Base-by-base conservation (phyloP, 257 asterid species). In the Solanum sejunctum region DNA sequence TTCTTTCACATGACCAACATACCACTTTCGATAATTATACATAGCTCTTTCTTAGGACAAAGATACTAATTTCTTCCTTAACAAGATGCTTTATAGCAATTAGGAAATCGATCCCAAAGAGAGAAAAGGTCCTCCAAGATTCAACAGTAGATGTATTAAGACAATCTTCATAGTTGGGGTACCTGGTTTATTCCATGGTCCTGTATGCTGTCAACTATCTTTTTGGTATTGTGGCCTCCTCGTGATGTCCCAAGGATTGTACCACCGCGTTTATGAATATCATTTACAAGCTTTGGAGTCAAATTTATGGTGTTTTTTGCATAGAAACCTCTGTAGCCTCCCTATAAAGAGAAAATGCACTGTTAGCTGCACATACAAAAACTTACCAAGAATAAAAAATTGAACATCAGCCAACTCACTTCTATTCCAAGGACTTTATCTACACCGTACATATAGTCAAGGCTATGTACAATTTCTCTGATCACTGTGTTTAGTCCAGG, bases 131-230 rank as follows among this genome's bases (percentile, higher is more conserved):
- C 60, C 64, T 52, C 51, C 41, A 47, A 83, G 73, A 72, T 28
- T 56, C 55, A 39, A 60, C 20, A 75, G 79, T 47, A 85, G 52
- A 83, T 11, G 20, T 82, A 58, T 49, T 71, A 49, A 51, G 63
- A 83, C 80, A 83, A 81, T 85, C 63, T 84, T 23, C 83, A 86
- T 49, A 84, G 90, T 60, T 89, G 81, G 32, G 49, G 75, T 64
- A 87, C 99, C 98, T 96, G 99, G 89, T 96, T 96, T 82, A 95
- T 95, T 88, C 97, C 98, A 72, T 98, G 97, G 89, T 96, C 98
- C 90, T 96, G 99, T 88, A 96, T 95, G 87, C 95, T 95, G 90
- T 96, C 98, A 82, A 96, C 98, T 79, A 96, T 96, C 91, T 96
- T 96, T 80, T 16, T 88, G 88, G 98, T 96, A 88, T 96, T 97